These are phyloP conservation scores for Zymoseptoria pseudotritici DNA, from an alignment of 2,329 filamentous ascomycete species.

Conservation along the genomic window DNA sequence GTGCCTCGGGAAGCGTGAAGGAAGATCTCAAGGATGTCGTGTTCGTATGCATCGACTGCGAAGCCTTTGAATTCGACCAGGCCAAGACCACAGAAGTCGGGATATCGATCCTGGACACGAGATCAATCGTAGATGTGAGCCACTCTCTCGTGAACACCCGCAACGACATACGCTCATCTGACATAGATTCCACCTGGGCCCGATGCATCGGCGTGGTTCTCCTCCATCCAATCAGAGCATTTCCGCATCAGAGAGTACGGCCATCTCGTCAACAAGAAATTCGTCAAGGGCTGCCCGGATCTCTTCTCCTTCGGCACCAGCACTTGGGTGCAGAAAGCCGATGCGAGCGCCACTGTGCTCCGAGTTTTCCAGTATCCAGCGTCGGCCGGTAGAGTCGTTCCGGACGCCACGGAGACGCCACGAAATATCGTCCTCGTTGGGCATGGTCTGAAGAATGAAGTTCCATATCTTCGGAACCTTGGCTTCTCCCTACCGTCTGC, in stretches of 20 bases:
- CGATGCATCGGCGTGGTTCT: conserved; percentile 1
- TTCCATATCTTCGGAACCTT: conserved; percentile 57
- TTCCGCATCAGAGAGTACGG: conserved; percentile 66
- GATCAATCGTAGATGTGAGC: conserved; percentile 27
- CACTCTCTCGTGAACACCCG: neutral
- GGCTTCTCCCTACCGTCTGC: conserved; percentile 53
- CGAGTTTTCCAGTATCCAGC: conserved; percentile 47
- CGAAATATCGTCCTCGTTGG: conserved; percentile 72
- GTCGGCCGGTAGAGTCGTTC: neutral
- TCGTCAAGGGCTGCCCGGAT: conserved; percentile 65
- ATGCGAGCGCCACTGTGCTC: conserved; percentile 34
- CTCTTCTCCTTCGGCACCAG: conserved; percentile 63
- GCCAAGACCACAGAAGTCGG: conserved; percentile 67
- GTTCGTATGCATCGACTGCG: conserved; percentile 73
- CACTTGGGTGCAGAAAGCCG: conserved; percentile 40
- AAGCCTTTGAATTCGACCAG: conserved; percentile 65
- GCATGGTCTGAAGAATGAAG: conserved; percentile 63
- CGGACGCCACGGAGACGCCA: neutral
- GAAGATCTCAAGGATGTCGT: conserved; percentile 41
- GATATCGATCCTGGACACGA: conserved; percentile 69
- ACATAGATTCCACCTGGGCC: conserved; percentile 30
- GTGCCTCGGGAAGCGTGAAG: neutral
- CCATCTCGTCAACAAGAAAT: conserved; percentile 59
- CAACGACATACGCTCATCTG: neutral
- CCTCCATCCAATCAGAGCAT: conserved; percentile 41